Evolutionary conservation across 768 basidiomycete species (phyloP), one percentile per base, ranked within the genome.

Genomic region (Lactarius sanguifluus): DNA sequence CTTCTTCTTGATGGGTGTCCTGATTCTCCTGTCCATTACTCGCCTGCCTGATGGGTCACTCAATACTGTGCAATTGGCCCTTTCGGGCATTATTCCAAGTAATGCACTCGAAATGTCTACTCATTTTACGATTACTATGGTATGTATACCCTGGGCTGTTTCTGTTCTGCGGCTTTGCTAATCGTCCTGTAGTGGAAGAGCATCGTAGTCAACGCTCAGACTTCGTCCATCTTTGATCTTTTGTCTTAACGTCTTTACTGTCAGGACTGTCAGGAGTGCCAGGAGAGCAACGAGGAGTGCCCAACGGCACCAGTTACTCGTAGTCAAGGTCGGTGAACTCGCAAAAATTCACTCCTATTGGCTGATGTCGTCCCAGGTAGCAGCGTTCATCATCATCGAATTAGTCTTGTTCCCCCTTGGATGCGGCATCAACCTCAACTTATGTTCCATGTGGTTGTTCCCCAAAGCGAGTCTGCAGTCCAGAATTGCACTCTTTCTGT

Each of bases 311-410:
- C 92, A 96, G 71, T 80, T 92, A 20, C 80, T 94, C 40, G 90
- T 97, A 3, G 75, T 93, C 58, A 98, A 97, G 87, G 94, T 30
- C 91, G 65, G 58, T 77, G 38, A 20, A 32, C 36, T 25, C 30
- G 13, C 9, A 40, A 5, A 13, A 13, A 50, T 28, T 23, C 18
- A 2, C 40, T 18, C 8, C 13, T 15, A 34, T 7, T 23, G 12
- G 23, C 65, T 62, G 40, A 66, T 20, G 4, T 50, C 38, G 10
- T 20, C 50, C 9, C 69, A 96, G 94, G 93, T 97, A 57, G 93
- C 92, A 3, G 81, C 90, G 55, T 98, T 98, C 77, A 96, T 98
- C 65, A 82, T 92, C 72, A 88, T 96, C 47, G 96, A 98, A 75
- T 81, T 97, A 32, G 83, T 94, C 40, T 80, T 90, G 8, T 97